phyloP scores from a whole-genome alignment of 805 yeast species.

The Kluyveromyces dobzhanskii region DNA sequence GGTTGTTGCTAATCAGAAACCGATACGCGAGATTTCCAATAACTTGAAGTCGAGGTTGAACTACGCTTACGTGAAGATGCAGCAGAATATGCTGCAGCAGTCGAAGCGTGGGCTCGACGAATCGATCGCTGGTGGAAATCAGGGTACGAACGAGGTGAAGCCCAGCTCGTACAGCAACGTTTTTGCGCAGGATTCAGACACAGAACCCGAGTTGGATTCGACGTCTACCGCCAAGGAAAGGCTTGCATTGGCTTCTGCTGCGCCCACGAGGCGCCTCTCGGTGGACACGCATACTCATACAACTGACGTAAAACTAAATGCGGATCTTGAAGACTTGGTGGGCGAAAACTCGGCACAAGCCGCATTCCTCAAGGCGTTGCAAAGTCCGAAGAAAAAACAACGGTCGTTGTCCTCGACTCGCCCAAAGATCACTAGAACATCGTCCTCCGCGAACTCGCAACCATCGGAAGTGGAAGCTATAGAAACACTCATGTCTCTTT shows the following conservation, averaged over 20 bases:
- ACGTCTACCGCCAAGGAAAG: not conserved
- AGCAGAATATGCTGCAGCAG: constrained; percentile 8
- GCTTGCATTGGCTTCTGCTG: no score
- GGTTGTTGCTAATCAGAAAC: constrained; percentile 24
- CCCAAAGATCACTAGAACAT: constrained; percentile 1
- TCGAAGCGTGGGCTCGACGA: constrained; percentile 26
- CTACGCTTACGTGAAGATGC: constrained; percentile 35
- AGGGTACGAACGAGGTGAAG: constrained; percentile 17
- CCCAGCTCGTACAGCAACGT: constrained; percentile 8
- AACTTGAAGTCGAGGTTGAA: constrained; percentile 33
- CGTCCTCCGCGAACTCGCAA: constrained; percentile 1
- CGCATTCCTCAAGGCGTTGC: constrained; percentile 33
- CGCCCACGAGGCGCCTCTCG: no score
- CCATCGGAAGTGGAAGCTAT: constrained; percentile 35
- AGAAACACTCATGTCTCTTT: constrained; percentile 34
- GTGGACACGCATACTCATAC: no score
- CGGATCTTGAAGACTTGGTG: constrained; percentile 10
- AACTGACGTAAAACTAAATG: constrained; percentile 2
- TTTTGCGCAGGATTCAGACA: constrained; percentile 19
- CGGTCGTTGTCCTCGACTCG: constrained; percentile 4
- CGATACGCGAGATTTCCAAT: constrained; percentile 34
- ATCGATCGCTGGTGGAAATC: constrained; percentile 16
- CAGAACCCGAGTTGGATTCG: constrained; percentile 16
- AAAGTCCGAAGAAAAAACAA: constrained; percentile 27
- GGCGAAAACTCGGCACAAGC: constrained; percentile 32